Evolutionary conservation across 163 green algal genomes (phyloP).

Genomic region (Scenedesmus sp.): DNA sequence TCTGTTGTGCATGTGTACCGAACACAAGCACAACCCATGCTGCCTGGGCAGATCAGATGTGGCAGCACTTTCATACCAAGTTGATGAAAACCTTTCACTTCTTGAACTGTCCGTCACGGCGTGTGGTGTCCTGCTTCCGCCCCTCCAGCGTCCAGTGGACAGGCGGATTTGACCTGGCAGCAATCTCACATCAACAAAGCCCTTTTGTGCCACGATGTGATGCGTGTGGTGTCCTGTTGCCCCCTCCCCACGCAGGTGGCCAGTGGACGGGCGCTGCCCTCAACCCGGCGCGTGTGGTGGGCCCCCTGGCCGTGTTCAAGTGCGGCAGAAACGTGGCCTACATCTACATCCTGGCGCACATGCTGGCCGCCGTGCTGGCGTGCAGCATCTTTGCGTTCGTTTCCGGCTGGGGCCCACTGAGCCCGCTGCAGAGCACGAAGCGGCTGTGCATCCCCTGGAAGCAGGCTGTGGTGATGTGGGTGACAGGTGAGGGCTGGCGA

Average conservation of each 20-base stretch:
- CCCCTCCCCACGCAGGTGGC: slow-evolving; percentile 57
- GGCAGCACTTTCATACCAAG: too few species aligned
- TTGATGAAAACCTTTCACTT: too few species aligned
- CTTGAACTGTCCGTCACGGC: too few species aligned
- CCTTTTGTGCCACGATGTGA: too few species aligned
- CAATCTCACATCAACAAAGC: too few species aligned
- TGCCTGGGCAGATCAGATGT: too few species aligned
- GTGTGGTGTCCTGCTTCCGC: too few species aligned
- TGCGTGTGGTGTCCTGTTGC: background rate
- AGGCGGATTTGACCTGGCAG: too few species aligned
- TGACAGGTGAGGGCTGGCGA: slow-evolving; percentile 13
- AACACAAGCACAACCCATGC: too few species aligned
- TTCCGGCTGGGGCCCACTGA: slow-evolving; percentile 50
- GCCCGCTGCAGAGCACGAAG: slow-evolving; percentile 22
- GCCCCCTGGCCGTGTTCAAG: slow-evolving; percentile 63
- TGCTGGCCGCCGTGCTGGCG: slow-evolving; percentile 38
- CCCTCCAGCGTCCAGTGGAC: too few species aligned
- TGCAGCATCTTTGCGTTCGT: slow-evolving; percentile 55
- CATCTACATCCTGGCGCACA: slow-evolving; percentile 45
- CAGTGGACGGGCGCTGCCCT: slow-evolving; percentile 71
- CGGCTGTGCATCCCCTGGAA: slow-evolving; percentile 3
- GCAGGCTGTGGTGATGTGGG: slow-evolving; percentile 50
- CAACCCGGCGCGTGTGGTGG: slow-evolving; percentile 76
- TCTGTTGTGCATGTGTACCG: too few species aligned
- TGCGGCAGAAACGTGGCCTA: slow-evolving; percentile 37